Evolutionary conservation across 257 asterid genomes (phyloP).

Genomic region (Prunella vulgaris): DNA sequence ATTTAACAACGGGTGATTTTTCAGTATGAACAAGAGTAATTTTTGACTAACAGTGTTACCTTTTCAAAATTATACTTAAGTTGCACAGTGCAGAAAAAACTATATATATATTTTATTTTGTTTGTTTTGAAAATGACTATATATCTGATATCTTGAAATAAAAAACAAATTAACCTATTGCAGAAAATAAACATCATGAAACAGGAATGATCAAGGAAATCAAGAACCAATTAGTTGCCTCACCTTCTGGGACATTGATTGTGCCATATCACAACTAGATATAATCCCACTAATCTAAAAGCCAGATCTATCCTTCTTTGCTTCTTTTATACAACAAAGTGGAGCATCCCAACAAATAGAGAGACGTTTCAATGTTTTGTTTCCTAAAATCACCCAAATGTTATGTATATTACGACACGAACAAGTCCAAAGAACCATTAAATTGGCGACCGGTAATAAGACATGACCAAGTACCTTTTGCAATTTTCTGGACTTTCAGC

Average conservation of each 20-base stretch:
- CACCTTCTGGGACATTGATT: slow-evolving; percentile 11
- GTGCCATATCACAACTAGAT: slow-evolving; percentile 9
- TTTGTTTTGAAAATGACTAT: no score
- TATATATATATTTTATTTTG: no score
- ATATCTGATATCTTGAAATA: not conserved
- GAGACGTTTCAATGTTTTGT: not conserved
- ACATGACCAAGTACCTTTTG: slow-evolving; percentile 13
- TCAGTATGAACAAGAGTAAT: no score
- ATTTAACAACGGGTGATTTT: no score
- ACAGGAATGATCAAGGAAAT: not conserved
- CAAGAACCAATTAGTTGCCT: not conserved
- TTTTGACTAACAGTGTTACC: no score
- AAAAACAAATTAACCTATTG: not conserved
- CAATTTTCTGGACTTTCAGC: not conserved
- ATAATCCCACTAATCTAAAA: not conserved
- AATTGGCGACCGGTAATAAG: not conserved
- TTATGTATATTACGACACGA: not conserved
- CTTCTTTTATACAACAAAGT: not conserved
- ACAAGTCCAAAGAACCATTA: not conserved
- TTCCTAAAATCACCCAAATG: slow-evolving; percentile 4
- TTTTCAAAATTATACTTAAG: no score
- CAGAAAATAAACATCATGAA: not conserved
- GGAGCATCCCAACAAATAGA: not conserved
- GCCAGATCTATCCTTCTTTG: not conserved
- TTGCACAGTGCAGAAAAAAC: no score